Evolutionary conservation across 2,329 filamentous ascomycete species (phyloP).

Genomic region (Fusarium sp.): DNA sequence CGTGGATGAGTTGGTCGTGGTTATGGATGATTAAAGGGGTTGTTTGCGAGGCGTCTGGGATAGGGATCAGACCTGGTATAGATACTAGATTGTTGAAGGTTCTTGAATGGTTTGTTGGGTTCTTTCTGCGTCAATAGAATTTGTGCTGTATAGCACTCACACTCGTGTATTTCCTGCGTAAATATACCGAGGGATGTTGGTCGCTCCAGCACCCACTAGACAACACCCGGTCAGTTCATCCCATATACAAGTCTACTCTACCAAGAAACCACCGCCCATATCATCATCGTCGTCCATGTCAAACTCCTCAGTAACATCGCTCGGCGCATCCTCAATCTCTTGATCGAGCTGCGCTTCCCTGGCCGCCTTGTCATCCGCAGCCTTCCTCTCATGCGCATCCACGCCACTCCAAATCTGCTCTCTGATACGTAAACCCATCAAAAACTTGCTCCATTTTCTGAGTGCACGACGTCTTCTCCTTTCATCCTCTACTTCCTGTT

Average conservation of each 20-base stretch:
- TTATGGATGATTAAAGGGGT: neutral
- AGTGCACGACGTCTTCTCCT: constrained; percentile 77
- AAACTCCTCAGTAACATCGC: constrained; percentile 56
- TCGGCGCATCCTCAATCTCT: constrained; percentile 49
- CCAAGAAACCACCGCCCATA: constrained; percentile 58
- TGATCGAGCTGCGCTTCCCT: constrained; percentile 50
- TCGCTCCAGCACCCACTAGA: too few species aligned
- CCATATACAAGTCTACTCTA: constrained; percentile 44
- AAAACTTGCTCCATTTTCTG: constrained; percentile 71
- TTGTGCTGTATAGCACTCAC: too few species aligned
- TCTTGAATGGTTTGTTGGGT: too few species aligned
- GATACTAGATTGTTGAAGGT: neutral
- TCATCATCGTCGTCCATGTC: constrained; percentile 54
- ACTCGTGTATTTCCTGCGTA: too few species aligned
- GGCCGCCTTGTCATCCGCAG: constrained; percentile 50
- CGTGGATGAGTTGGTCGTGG: neutral
- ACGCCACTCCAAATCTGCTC: constrained; percentile 74
- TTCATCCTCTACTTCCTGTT: constrained; percentile 71
- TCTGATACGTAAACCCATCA: constrained; percentile 79
- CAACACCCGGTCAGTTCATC: neutral
- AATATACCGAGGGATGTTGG: too few species aligned
- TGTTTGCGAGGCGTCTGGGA: neutral
- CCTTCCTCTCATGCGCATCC: constrained; percentile 56
- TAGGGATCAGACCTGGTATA: neutral
- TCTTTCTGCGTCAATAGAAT: too few species aligned